A percentile compares a stretch with the other conserved stretches of the same genome.
Evolutionary conservation across 805 yeast species (phyloP).

Genomic region (Candida alai): DNA sequence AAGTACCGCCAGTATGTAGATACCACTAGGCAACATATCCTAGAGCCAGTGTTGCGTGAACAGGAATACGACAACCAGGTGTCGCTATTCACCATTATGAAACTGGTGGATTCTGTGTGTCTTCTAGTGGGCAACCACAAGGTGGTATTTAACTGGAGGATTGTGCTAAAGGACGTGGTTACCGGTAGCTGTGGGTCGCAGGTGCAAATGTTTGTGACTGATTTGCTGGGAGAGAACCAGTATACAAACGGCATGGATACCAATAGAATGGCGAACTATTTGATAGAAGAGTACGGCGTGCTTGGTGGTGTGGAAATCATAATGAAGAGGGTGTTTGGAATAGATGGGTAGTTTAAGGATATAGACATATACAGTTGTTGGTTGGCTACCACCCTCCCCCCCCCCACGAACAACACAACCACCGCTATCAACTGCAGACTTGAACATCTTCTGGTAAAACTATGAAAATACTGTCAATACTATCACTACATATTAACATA

Average conservation of each 20-base stretch:
- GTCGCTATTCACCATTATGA: conserved; percentile 17
- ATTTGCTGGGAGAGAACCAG: conserved; percentile 5
- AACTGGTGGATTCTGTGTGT: conserved; percentile 17
- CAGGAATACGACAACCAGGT: conserved; percentile 15
- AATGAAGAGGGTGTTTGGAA: conserved; percentile 17
- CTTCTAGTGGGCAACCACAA: conserved; percentile 9
- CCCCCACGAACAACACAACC: too few species aligned
- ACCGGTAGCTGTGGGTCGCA: conserved; percentile 23
- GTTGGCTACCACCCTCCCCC: too few species aligned
- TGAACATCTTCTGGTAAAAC: too few species aligned
- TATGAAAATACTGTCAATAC: too few species aligned
- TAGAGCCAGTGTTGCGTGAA: conserved; percentile 7
- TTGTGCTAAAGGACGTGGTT: conserved; percentile 17
- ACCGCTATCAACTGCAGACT: too few species aligned
- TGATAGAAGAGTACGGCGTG: conserved; percentile 24
- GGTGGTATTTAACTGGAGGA: conserved; percentile 21
- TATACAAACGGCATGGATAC: conserved; percentile 9
- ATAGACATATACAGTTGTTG: conserved; percentile 1
- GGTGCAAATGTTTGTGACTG: conserved; percentile 10
- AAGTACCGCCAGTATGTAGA: conserved; percentile 17
- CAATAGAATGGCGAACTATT: conserved; percentile 15
- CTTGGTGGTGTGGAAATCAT: conserved; percentile 21
- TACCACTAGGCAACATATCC: conserved; percentile 9
- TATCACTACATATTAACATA: too few species aligned
- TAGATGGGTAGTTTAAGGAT: conserved; percentile 3